A percentile compares a stretch with the other conserved stretches of the same genome.
Evolutionary conservation across 2,329 filamentous ascomycete species (phyloP).

Genomic region (Monilinia vaccinii-corymbosi): DNA sequence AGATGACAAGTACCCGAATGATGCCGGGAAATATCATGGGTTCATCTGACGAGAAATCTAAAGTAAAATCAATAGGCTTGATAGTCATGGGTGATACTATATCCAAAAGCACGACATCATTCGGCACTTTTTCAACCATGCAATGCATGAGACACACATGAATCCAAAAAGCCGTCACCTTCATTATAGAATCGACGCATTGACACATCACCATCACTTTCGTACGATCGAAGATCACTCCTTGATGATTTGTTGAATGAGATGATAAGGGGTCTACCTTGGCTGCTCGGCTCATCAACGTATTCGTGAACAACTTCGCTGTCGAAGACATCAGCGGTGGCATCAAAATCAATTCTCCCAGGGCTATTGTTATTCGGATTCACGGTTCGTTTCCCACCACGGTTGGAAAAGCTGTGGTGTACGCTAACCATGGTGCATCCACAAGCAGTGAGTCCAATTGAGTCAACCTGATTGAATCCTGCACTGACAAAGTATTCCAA

Average conservation of each 20-base stretch:
- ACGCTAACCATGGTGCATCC: slow-evolving; percentile 17
- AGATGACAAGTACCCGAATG: slow-evolving; percentile 16
- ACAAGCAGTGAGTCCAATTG: slow-evolving; percentile 17
- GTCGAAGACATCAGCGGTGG: slow-evolving; percentile 41
- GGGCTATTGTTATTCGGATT: slow-evolving; percentile 7
- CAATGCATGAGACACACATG: slow-evolving; percentile 45
- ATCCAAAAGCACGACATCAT: slow-evolving; percentile 40
- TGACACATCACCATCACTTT: slow-evolving; percentile 45
- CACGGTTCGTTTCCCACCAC: slow-evolving; percentile 5
- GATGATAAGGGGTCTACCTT: slow-evolving; percentile 35
- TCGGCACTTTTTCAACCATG: slow-evolving; percentile 51
- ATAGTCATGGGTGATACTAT: slow-evolving; percentile 45
- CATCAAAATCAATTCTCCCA: slow-evolving; percentile 31
- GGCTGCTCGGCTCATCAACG: slow-evolving; percentile 38
- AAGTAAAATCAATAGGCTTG: slow-evolving; percentile 41
- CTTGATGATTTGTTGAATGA: slow-evolving; percentile 42
- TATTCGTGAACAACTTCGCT: slow-evolving; percentile 42
- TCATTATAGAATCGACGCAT: slow-evolving; percentile 38
- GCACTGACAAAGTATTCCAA: slow-evolving; percentile 16
- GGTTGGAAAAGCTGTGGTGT: slow-evolving; percentile 13
- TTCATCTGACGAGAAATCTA: slow-evolving; percentile 16
- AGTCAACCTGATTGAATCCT: slow-evolving; percentile 20
- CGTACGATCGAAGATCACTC: slow-evolving; percentile 48
- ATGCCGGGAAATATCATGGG: slow-evolving; percentile 15
- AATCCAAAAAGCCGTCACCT: slow-evolving; percentile 34